phyloP scores from a whole-genome alignment of 345 rosid species.

The Turritis glabra region DNA sequence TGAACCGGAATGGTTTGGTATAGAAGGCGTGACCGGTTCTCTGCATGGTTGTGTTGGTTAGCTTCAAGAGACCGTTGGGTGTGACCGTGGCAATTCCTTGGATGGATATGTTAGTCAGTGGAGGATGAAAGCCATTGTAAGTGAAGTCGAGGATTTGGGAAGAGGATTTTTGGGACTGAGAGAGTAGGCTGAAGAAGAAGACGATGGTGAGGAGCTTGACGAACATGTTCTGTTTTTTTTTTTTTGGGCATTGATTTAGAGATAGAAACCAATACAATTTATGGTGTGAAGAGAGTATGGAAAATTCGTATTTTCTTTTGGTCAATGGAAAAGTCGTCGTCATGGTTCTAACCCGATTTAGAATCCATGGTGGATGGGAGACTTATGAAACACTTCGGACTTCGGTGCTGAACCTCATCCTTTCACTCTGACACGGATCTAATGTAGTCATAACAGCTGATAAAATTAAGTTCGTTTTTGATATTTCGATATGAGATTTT shows the following conservation, averaged over 20 bases:
- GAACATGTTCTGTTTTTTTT: not conserved
- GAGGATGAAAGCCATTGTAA: slow-evolving; percentile 22
- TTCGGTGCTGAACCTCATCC: no score
- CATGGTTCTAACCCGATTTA: no score
- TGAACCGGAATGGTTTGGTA: slow-evolving; percentile 51
- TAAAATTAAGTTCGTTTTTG: no score
- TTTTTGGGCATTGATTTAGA: not conserved
- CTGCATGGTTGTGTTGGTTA: slow-evolving; percentile 48
- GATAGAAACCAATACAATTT: not conserved
- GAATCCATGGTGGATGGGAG: no score
- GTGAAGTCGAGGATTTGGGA: slow-evolving; percentile 12
- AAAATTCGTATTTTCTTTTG: not conserved
- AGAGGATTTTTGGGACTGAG: not conserved
- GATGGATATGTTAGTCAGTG: slow-evolving; percentile 40
- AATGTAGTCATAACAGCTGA: no score
- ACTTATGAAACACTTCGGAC: no score
- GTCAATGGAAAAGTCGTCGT: not conserved
- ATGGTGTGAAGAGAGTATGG: not conserved
- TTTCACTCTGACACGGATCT: no score
- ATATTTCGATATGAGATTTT: no score
- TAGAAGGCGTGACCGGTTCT: slow-evolving; percentile 68
- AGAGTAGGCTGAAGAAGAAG: not conserved
- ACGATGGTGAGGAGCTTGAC: slow-evolving; percentile 3
- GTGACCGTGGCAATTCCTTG: slow-evolving; percentile 50
- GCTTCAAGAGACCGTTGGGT: slow-evolving; percentile 47